These are phyloP conservation scores for Lenzites betulinus DNA, from an alignment of 768 basidiomycete genomes.

Conservation along the genomic window DNA sequence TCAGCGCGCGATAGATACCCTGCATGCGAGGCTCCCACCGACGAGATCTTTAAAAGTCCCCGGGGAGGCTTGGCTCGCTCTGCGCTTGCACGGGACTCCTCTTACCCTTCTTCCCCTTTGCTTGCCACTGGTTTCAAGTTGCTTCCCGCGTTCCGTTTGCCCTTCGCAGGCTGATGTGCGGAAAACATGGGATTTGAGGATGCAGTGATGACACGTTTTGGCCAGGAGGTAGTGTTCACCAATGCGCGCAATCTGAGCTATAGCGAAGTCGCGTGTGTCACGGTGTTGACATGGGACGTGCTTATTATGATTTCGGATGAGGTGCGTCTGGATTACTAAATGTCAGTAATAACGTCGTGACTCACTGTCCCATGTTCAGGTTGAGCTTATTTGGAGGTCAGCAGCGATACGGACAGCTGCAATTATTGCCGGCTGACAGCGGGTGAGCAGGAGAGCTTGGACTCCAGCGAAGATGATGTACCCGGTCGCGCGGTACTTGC, in stretches of 20 bases:
- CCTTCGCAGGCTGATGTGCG: not conserved
- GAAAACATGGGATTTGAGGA: not conserved
- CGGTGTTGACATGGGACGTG: slow-evolving; percentile 21
- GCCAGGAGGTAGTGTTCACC: not conserved
- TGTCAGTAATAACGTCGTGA: too few relatives aligned
- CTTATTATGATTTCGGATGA: slow-evolving; percentile 18
- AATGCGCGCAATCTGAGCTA: slow-evolving; percentile 14
- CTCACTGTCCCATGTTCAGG: slow-evolving; percentile 7
- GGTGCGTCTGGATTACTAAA: not conserved
- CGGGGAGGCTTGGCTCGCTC: not conserved
- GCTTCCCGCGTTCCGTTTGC: too few relatives aligned
- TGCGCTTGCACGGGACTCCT: not conserved
- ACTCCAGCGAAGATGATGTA: slow-evolving; percentile 28
- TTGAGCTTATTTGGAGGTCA: slow-evolving; percentile 30
- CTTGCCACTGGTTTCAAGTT: not conserved
- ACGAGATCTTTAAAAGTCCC: not conserved
- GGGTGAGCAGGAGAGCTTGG: slow-evolving; percentile 20
- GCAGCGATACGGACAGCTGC: not conserved
- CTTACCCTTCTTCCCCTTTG: not conserved
- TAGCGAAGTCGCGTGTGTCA: slow-evolving; percentile 19
- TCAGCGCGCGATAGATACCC: too few relatives aligned
- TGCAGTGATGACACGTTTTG: not conserved
- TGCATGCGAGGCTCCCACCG: too few relatives aligned
- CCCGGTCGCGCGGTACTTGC: slow-evolving; percentile 24
- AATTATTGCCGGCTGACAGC: not conserved